Evolutionary conservation across 2,329 filamentous ascomycete species (phyloP).

Genomic region (Aspergillus sp.): DNA sequence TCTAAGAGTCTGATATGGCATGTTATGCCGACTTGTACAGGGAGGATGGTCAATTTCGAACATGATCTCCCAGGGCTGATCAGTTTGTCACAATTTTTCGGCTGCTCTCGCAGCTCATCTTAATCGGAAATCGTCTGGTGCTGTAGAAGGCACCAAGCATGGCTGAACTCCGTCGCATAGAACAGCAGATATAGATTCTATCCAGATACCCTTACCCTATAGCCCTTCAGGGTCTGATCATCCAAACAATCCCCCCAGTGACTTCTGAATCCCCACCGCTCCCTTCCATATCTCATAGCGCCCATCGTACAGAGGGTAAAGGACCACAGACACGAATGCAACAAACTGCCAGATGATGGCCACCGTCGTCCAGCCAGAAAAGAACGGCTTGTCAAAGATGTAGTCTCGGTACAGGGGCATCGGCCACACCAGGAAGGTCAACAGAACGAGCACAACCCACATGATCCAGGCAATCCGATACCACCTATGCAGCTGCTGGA

Average conservation of each 20-base stretch:
- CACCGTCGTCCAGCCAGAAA: conserved; percentile 46
- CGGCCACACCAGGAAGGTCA: conserved; percentile 51
- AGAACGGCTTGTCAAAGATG: conserved; percentile 49
- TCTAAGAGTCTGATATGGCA: too few species aligned
- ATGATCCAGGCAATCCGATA: conserved; percentile 41
- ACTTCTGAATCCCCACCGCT: conserved; percentile 17
- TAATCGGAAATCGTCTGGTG: too few species aligned
- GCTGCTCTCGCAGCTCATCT: too few species aligned
- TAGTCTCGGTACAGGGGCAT: conserved; percentile 51
- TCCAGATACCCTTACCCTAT: not conserved
- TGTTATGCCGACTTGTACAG: too few species aligned
- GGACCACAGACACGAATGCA: conserved; percentile 46
- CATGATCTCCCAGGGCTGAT: too few species aligned
- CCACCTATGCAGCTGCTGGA: conserved; percentile 37
- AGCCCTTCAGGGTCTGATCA: not conserved
- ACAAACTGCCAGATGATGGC: conserved; percentile 51
- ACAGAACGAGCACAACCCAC: conserved; percentile 43
- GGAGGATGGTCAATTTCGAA: too few species aligned
- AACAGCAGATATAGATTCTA: too few species aligned
- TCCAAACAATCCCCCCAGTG: not conserved
- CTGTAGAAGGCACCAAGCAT: too few species aligned
- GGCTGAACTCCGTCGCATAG: too few species aligned
- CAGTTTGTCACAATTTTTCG: too few species aligned
- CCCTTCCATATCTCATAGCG: conserved; percentile 39
- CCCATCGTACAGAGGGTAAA: conserved; percentile 52